Evolutionary conservation across 768 basidiomycete genomes (phyloP), one percentile per base, ranked within the genome.

Genomic region (Chalciporus piperatus): DNA sequence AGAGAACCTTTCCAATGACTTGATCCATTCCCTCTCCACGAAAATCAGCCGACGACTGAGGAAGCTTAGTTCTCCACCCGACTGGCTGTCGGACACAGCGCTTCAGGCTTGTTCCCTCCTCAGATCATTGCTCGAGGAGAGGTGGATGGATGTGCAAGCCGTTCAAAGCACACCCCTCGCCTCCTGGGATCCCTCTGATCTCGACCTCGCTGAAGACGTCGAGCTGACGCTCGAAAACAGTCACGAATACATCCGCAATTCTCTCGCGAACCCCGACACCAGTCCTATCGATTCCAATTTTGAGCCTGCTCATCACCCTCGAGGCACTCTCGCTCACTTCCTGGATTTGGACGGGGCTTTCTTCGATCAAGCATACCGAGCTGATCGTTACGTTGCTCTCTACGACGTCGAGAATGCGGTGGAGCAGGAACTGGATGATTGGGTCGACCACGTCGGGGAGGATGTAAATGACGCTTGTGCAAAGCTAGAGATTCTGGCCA

Each of bases 341-440:
- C 45, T 64, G 4, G 55, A 54, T 28, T 27, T 28, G 1, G 47
- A 53, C 25, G 47, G 50, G 7, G 39, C 14, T 3, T 61, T 64
- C 43, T 59, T 64, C 58, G 39, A 46, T 5, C 37, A 30, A 5
- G 51, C 55, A 2, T 61, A 54, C 27, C 4, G 14, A 5, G 10
- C 20, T 0, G 59, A 61, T 3, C 56, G 59, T 10, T 43, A 45
- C 47, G 3, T 58, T 32, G 51, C 66, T 2, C 64, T 77, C 0
- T 68, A 59, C 9, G 76, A 77, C 50, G 67, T 77, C 33, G 76
- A 77, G 55, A 45, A 39, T 11, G 55, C 64, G 14, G 65, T 76
- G 42, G 55, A 63, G 27, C 51, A 60, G 7, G 50, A 51, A 17
- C 57, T 77, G 6, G 66, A 70, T 28, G 43, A 12, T 20, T 77